Evolutionary conservation across 192 early-diverging fungal genomes (phyloP).

Genomic region (Podila epigama): DNA sequence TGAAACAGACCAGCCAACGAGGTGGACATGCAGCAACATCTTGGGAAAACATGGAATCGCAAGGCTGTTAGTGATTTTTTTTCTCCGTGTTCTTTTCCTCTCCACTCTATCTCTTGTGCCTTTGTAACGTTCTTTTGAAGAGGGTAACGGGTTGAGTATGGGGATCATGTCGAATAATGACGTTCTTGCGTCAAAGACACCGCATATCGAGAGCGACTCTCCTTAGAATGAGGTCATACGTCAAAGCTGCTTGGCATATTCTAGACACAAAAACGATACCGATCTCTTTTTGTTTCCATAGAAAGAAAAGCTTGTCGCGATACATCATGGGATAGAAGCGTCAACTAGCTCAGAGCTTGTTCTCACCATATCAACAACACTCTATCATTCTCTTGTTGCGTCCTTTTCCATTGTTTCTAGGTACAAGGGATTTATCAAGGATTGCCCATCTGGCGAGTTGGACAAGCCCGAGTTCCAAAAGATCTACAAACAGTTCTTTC

Average conservation of each 20-base stretch:
- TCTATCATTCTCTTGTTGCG: background rate
- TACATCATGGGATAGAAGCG: no score
- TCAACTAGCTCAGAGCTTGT: no score
- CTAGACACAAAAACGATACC: no score
- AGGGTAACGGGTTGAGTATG: background rate
- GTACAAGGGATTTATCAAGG: slow-evolving; percentile 95
- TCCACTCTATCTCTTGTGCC: background rate
- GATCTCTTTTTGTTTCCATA: no score
- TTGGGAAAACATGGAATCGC: background rate
- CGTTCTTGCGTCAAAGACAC: no score
- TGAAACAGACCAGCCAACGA: no score
- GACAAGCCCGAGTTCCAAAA: slow-evolving; percentile 87
- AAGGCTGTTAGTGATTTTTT: background rate
- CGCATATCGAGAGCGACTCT: no score
- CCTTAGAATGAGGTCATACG: no score
- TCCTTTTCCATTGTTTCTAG: slow-evolving; percentile 38
- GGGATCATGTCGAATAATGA: background rate
- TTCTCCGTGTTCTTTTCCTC: background rate
- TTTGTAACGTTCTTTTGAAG: background rate
- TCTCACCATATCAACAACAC: no score
- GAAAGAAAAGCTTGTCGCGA: no score
- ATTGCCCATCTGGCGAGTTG: slow-evolving; percentile 87
- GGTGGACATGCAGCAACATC: background rate
- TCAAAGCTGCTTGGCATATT: no score
- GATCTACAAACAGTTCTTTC: slow-evolving; percentile 96